These are phyloP conservation scores for Lignosus rhinocerotis DNA, from an alignment of 1,284 basidiomycete species.

Conservation along the genomic window DNA sequence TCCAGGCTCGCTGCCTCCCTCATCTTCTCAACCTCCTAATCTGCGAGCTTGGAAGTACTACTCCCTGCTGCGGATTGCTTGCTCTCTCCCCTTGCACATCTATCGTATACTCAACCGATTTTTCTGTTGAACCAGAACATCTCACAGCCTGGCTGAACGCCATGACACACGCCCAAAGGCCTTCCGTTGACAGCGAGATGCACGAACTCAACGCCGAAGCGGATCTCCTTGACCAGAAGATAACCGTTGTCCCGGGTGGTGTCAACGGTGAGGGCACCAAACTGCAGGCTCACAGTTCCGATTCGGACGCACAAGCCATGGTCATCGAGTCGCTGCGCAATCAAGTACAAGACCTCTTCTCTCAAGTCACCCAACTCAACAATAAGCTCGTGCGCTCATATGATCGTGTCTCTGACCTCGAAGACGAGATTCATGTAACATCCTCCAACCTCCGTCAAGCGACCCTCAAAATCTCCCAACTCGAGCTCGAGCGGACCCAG, in stretches of 20 bases:
- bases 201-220: conserved; percentile 35
- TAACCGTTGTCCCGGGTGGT: conserved; percentile 23
- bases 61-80: no score
- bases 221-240: conserved; percentile 34
- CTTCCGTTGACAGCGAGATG: conserved; percentile 32
- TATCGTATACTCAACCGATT: not conserved
- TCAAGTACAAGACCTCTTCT: conserved; percentile 84
- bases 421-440: conserved; percentile 83
- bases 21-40: not conserved
- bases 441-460: conserved; percentile 58
- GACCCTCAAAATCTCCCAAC: conserved; percentile 62
- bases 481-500: conserved; percentile 76
- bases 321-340: conserved; percentile 77
- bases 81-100: not conserved
- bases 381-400: conserved; percentile 91
- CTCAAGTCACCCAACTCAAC: conserved; percentile 90
- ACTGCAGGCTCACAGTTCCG: conserved; percentile 26
- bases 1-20: not conserved
- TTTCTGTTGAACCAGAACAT: not conserved
- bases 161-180: conserved; percentile 22
- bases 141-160: not conserved
- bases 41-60: not conserved
- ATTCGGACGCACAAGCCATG: conserved; percentile 65
- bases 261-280: conserved; percentile 27
- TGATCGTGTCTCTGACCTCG: conserved; percentile 89